Percentiles rank a stretch among this genome's conserved stretches.
phyloP scores from a whole-genome alignment of 2,329 filamentous ascomycete genomes.

The Trichoderma atrobrunneum region DNA sequence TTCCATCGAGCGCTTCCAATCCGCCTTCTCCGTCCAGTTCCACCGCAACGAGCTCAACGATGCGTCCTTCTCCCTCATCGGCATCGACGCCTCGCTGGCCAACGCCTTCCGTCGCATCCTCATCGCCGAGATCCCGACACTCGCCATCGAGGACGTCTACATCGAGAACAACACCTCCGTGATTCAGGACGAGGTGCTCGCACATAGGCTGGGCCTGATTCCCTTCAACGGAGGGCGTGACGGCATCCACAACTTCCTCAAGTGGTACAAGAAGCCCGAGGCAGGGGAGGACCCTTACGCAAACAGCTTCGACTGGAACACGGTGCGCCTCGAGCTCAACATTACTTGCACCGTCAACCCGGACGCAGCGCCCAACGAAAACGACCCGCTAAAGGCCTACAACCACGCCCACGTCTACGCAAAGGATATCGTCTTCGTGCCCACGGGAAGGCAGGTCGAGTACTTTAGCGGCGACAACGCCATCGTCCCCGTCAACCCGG shows the following conservation, averaged over 20 bases:
- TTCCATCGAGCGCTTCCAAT: slow-evolving; percentile 68
- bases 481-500: slow-evolving; percentile 78
- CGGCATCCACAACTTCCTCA: slow-evolving; percentile 73
- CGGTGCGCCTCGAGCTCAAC: slow-evolving; percentile 72
- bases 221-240: slow-evolving; percentile 78
- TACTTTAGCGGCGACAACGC: slow-evolving; percentile 66
- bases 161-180: slow-evolving; percentile 96
- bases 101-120: slow-evolving; percentile 97
- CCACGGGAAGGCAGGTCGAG: slow-evolving; percentile 68
- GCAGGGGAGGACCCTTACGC: slow-evolving; percentile 60
- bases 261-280: slow-evolving; percentile 72
- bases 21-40: slow-evolving; percentile 72
- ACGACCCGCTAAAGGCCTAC: slow-evolving; percentile 81
- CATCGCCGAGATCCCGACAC: slow-evolving; percentile 87
- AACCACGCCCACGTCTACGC: slow-evolving; percentile 82
- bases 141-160: slow-evolving; percentile 92
- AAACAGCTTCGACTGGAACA: slow-evolving; percentile 76
- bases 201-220: slow-evolving; percentile 84
- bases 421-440: slow-evolving; percentile 70
- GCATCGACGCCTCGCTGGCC: slow-evolving; percentile 86
- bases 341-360: slow-evolving; percentile 78
- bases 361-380: slow-evolving; percentile 68
- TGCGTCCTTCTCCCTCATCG: slow-evolving; percentile 85
- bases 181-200: slow-evolving; percentile 95
- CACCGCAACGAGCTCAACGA: slow-evolving; percentile 78